phyloP scores from a whole-genome alignment of 2,329 filamentous ascomycete species.

The Microascus cirrosus region DNA sequence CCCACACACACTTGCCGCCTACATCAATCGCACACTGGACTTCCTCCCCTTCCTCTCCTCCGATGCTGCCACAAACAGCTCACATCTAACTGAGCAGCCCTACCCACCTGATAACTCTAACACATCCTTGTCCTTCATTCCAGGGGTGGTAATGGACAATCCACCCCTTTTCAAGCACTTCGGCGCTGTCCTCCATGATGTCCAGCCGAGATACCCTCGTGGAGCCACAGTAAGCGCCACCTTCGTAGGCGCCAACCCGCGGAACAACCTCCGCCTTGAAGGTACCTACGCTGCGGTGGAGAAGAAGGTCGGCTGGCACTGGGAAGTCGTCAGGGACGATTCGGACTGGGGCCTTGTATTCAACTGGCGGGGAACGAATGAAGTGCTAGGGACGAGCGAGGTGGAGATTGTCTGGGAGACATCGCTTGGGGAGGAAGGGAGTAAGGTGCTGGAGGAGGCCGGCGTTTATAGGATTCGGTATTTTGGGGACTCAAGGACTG shows the following conservation, averaged over 20 bases:
- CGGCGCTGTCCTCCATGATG: constrained; percentile 52
- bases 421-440: constrained; percentile 30
- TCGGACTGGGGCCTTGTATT: constrained; percentile 76
- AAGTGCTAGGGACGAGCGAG: constrained; percentile 62
- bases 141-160: constrained; percentile 64
- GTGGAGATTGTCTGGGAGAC: constrained; percentile 76
- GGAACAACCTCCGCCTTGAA: constrained; percentile 75
- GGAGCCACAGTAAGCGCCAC: constrained; percentile 53
- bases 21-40: constrained; percentile 78
- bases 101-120: constrained; percentile 69
- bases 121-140: constrained; percentile 68
- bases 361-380: constrained; percentile 64
- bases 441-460: constrained; percentile 26
- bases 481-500: constrained; percentile 66
- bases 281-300: constrained; percentile 71
- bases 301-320: constrained; percentile 36
- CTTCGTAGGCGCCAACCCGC: constrained; percentile 81
- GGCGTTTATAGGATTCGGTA: constrained; percentile 71
- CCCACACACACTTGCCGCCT: constrained; percentile 69
- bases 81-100: constrained; percentile 18
- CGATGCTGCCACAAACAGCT: constrained; percentile 7
- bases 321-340: constrained; percentile 61
- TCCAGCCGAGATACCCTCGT: constrained; percentile 38
- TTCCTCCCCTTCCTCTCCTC: constrained; percentile 23
- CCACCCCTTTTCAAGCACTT: constrained; percentile 55